phyloP scores from a whole-genome alignment of 73 alveolate genomes.

The Symbiodinium natans region DNA sequence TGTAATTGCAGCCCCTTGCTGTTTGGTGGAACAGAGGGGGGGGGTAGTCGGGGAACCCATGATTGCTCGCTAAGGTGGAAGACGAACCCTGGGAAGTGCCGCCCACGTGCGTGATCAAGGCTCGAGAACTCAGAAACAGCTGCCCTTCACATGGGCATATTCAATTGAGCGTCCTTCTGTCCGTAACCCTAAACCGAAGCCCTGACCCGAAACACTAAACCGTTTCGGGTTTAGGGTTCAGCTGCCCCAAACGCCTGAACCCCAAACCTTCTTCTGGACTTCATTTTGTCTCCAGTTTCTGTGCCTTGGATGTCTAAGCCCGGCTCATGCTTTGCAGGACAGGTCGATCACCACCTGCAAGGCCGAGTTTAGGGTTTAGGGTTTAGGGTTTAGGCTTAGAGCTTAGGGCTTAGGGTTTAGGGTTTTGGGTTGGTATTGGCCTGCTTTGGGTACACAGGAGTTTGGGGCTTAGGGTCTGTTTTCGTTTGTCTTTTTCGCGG shows the following conservation, averaged over 20 bases:
- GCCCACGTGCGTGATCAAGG: slow-evolving; percentile 61
- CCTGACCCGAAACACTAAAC: not conserved
- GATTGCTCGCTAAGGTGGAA: too few relatives aligned
- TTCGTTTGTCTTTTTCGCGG: too few relatives aligned
- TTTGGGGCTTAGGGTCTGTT: not conserved
- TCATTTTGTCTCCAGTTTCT: too few relatives aligned
- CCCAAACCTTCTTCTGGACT: too few relatives aligned
- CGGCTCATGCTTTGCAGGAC: not conserved
- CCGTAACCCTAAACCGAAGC: not conserved
- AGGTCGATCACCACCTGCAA: slow-evolving; percentile 59
- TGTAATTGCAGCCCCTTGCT: not conserved
- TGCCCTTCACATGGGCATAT: not conserved
- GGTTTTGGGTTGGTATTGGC: not conserved
- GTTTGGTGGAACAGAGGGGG: not conserved
- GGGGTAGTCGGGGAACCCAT: not conserved
- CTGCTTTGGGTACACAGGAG: not conserved
- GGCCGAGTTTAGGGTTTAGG: not conserved
- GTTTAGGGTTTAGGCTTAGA: not conserved
- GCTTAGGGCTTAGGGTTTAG: not conserved
- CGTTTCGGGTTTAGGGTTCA: not conserved
- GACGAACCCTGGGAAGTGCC: slow-evolving; percentile 41
- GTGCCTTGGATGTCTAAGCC: too few relatives aligned
- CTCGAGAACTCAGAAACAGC: too few relatives aligned
- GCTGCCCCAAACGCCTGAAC: too few relatives aligned
- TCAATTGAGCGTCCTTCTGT: not conserved